phyloP scores from a whole-genome alignment of 2,329 filamentous ascomycete species.

The Chaetomiaceae sp. region DNA sequence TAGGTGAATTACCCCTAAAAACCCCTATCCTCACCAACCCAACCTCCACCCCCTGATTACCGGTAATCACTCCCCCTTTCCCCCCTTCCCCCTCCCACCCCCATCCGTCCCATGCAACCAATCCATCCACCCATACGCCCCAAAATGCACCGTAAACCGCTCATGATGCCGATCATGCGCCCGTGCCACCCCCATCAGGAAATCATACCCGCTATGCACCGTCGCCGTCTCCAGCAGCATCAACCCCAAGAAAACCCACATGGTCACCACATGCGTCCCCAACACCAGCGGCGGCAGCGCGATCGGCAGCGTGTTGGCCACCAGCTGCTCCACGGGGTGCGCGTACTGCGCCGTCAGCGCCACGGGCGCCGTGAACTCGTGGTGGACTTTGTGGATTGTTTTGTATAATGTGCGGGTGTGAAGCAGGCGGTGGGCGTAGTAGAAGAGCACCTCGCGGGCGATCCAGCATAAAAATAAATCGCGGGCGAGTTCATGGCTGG shows the following conservation, averaged over 20 bases:
- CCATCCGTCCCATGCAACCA: conserved; percentile 49
- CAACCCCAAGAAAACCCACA: conserved; percentile 46
- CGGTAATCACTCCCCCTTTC: no score
- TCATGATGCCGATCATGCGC: conserved; percentile 56
- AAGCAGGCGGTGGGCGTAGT: conserved; percentile 51
- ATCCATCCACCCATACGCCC: conserved; percentile 48
- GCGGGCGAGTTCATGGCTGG: conserved; percentile 32
- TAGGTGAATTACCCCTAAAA: no score
- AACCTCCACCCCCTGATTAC: no score
- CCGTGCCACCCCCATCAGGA: conserved; percentile 42
- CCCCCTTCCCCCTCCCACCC: conserved; percentile 13
- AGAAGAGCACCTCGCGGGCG: conserved; percentile 49
- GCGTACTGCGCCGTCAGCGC: conserved; percentile 53
- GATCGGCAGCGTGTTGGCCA: conserved; percentile 51
- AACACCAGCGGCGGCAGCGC: conserved; percentile 45
- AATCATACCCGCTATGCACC: conserved; percentile 56
- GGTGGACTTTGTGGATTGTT: conserved; percentile 52
- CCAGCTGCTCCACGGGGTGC: conserved; percentile 52
- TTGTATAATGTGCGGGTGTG: conserved; percentile 47
- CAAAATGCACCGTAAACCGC: conserved; percentile 51
- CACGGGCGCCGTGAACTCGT: conserved; percentile 52
- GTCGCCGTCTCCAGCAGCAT: conserved; percentile 49
- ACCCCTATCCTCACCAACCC: no score
- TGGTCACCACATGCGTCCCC: conserved; percentile 46
- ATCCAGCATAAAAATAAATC: conserved; percentile 41